Evolutionary conservation across 257 asterid species (phyloP).

Genomic region (Hygrophila difformis): DNA sequence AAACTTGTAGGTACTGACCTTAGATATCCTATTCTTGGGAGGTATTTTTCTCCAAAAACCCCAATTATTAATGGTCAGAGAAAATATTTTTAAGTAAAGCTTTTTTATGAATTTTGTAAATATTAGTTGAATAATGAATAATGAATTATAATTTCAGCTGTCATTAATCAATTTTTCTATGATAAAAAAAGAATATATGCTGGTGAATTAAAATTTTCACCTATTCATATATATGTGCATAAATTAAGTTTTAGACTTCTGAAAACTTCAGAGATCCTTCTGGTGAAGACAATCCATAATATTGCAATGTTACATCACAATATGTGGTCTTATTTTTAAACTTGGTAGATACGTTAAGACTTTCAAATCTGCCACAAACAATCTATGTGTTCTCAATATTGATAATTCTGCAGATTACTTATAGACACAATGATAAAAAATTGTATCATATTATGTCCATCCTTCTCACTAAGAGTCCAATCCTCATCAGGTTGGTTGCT

Average conservation of each 20-base stretch:
- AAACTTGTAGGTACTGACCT: too few species aligned
- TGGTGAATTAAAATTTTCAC: conserved; percentile 83
- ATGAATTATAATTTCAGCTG: too few species aligned
- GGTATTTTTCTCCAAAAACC: too few species aligned
- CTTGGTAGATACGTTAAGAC: conserved; percentile 76
- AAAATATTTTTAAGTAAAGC: too few species aligned
- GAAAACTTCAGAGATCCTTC: conserved; percentile 66
- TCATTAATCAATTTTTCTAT: too few species aligned
- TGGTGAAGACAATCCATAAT: conserved; percentile 88
- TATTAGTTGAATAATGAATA: too few species aligned
- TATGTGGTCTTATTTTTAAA: conserved; percentile 70
- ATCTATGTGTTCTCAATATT: conserved; percentile 63
- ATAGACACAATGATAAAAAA: conserved; percentile 75
- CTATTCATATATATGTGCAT: conserved; percentile 5
- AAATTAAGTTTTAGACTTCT: not conserved
- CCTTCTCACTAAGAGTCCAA: conserved; percentile 59
- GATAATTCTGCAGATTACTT: conserved; percentile 73
- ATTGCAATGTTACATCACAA: conserved; percentile 80
- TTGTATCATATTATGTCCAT: conserved; percentile 64
- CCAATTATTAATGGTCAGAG: too few species aligned
- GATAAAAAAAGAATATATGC: too few species aligned
- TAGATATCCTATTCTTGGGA: too few species aligned
- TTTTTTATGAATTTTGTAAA: too few species aligned
- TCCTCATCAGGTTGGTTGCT: conserved; percentile 94
- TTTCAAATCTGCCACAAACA: conserved; percentile 92